Base-by-base conservation (phyloP, 257 asterid species). In the Galeopsis tetrahit region DNA sequence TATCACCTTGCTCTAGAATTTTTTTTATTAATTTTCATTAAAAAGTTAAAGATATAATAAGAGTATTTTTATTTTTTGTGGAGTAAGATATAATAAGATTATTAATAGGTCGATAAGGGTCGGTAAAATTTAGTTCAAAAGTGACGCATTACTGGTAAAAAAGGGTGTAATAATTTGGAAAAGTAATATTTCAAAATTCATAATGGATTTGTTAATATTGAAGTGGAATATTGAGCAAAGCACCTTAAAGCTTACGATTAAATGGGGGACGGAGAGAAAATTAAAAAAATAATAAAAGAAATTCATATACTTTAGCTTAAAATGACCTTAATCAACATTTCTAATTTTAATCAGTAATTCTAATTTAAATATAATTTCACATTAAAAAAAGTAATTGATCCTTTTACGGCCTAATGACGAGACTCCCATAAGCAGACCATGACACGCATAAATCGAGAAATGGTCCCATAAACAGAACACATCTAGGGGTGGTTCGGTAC, bases 61-160 rank as follows among this genome's bases (percentile, higher is more conserved):
- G 56, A 49, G 31, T n/a, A 28, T n/a, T n/a, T n/a, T n/a, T n/a
- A n/a, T n/a, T n/a, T n/a, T n/a, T n/a, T n/a, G n/a, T n/a, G n/a
- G n/a, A n/a, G n/a, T n/a, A 7, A 7, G 5, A 55, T 55, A 51
- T 44, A 44, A 44, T 44, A 49, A 4, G 56, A 49, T 9, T n/a
- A 28, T 55, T 55, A 55, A 55, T 55, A 55, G 61, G 34, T 55
- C 61, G 61, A 55, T 6, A 15, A 53, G 32, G 7, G 59, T 15
- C 59, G 59, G 34, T 17, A 55, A 55, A 3, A 17, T 55, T 55
- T 52, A 15, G 61, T 17, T 55, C 11, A 21, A 55, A 55, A 9
- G 33, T 55, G 58, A 51, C 5, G 58, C 58, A 51, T 51, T 51
- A 51, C 58, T 51, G 5, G 10, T 51, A n/a, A 14, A 51, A 51